phyloP scores from a whole-genome alignment of 805 yeast genomes.

The Ascoidea asiatica region DNA sequence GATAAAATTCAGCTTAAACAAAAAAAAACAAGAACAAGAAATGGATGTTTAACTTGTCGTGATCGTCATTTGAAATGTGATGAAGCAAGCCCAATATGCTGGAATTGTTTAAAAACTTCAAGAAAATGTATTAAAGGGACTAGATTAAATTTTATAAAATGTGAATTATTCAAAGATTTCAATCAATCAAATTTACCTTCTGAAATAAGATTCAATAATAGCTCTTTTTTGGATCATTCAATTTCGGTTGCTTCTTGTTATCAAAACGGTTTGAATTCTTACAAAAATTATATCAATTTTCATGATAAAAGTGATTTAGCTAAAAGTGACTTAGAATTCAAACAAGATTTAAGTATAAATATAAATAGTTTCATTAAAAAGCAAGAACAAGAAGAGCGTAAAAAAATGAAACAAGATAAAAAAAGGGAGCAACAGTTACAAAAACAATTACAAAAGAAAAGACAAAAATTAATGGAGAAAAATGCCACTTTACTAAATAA shows the following conservation, averaged over 20 bases:
- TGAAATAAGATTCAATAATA: not conserved
- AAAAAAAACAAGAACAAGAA: constrained; percentile 14
- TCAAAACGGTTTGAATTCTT: not conserved
- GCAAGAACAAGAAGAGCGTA: not conserved
- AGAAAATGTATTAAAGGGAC: constrained; percentile 32
- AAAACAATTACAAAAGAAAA: too few species aligned
- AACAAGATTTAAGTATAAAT: not conserved
- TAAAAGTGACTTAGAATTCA: not conserved
- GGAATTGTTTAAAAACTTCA: constrained; percentile 36
- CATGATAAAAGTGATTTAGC: not conserved
- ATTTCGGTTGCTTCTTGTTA: not conserved
- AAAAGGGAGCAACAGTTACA: too few species aligned
- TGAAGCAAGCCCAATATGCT: constrained; percentile 45
- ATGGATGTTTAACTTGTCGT: constrained; percentile 48
- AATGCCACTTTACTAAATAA: too few species aligned
- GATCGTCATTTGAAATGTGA: constrained; percentile 57
- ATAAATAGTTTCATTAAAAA: too few species aligned
- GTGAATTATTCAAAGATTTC: constrained; percentile 8
- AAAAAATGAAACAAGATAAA: too few species aligned
- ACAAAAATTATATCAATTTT: not conserved
- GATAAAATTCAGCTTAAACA: not conserved
- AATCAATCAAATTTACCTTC: not conserved
- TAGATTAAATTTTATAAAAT: constrained; percentile 29
- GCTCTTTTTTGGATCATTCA: not conserved
- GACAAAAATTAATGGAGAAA: too few species aligned